phyloP scores from a whole-genome alignment of 768 basidiomycete genomes.

The Paxillus ammoniavirescens region DNA sequence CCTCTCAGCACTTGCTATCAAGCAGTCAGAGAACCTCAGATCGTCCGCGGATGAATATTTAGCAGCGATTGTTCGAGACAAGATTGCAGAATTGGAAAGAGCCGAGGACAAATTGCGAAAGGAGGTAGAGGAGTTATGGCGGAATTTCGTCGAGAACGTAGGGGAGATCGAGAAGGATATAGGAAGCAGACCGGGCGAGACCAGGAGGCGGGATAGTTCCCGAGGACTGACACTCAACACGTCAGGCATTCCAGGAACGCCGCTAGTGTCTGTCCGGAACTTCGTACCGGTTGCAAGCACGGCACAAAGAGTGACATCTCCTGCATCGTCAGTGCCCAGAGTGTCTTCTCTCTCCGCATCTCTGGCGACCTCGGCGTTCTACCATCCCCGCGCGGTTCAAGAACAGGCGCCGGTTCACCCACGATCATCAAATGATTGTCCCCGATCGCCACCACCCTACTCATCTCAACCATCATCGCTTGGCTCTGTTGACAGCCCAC shows the following conservation, averaged over 20 bases:
- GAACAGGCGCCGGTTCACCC: conserved; percentile 15
- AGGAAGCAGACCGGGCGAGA: conserved; percentile 16
- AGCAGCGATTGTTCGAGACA: conserved; percentile 47
- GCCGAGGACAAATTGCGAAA: conserved; percentile 52
- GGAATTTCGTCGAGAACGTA: conserved; percentile 49
- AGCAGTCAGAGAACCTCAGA: conserved; percentile 54
- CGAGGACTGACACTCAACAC: conserved; percentile 18
- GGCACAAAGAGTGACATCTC: conserved; percentile 34
- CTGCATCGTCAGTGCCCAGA: conserved; percentile 39
- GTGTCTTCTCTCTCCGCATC: conserved; percentile 72
- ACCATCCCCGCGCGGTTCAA: conserved; percentile 43
- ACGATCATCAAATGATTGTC: conserved; percentile 17
- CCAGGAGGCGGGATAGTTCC: conserved; percentile 19
- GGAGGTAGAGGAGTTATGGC: conserved; percentile 66
- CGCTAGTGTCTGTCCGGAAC: conserved; percentile 44
- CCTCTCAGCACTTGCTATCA: conserved; percentile 55
- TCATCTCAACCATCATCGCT: conserved; percentile 36
- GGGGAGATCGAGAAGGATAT: conserved; percentile 42
- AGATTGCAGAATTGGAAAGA: conserved; percentile 54
- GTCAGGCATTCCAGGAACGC: conserved; percentile 29
- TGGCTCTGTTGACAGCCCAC: conserved; percentile 22
- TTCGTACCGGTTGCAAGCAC: conserved; percentile 52
- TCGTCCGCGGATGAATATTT: conserved; percentile 59
- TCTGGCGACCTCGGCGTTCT: conserved; percentile 56
- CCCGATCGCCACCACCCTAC: conserved; percentile 33